These are phyloP conservation scores for Neotropicomus parvogracilis DNA, from an alignment of 1,284 basidiomycete species.

Conservation along the genomic window DNA sequence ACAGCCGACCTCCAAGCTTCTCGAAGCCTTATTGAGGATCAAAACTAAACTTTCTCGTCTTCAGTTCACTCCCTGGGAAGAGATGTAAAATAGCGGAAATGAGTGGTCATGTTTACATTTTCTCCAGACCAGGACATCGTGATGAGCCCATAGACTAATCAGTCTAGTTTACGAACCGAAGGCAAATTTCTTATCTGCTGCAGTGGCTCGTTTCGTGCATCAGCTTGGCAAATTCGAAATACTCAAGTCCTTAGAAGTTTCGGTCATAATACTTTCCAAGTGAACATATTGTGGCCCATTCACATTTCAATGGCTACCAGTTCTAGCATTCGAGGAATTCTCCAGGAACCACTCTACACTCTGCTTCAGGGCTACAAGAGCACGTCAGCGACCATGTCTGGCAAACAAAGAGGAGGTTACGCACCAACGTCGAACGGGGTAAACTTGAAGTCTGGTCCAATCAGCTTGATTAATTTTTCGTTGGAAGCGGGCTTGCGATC, in stretches of 20 bases:
- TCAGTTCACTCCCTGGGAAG: neutral
- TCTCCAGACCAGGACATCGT: slow-evolving; percentile 1
- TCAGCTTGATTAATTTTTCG: slow-evolving; percentile 67
- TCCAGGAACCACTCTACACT: slow-evolving; percentile 78
- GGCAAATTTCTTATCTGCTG: neutral
- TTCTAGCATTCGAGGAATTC: slow-evolving; percentile 67
- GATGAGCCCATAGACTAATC: slow-evolving; percentile 1
- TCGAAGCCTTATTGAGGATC: slow-evolving; percentile 71
- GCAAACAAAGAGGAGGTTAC: slow-evolving; percentile 30
- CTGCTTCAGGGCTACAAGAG: slow-evolving; percentile 54
- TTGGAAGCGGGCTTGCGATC: slow-evolving; percentile 94
- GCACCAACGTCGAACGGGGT: slow-evolving; percentile 79
- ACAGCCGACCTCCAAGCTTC: slow-evolving; percentile 69
- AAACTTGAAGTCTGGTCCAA: slow-evolving; percentile 71
- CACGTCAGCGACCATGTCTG: neutral
- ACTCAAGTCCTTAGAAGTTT: neutral
- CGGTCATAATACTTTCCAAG: neutral
- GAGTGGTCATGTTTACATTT: neutral
- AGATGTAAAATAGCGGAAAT: slow-evolving; percentile 2
- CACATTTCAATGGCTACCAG: slow-evolving; percentile 30
- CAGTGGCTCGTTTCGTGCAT: neutral
- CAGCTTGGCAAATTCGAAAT: neutral
- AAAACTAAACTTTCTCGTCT: slow-evolving; percentile 49
- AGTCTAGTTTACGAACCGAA: slow-evolving; percentile 6
- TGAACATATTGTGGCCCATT: too few relatives aligned